These are phyloP conservation scores for Parietaria judaica DNA, from an alignment of 306 rosid genomes.

Conservation along the genomic window DNA sequence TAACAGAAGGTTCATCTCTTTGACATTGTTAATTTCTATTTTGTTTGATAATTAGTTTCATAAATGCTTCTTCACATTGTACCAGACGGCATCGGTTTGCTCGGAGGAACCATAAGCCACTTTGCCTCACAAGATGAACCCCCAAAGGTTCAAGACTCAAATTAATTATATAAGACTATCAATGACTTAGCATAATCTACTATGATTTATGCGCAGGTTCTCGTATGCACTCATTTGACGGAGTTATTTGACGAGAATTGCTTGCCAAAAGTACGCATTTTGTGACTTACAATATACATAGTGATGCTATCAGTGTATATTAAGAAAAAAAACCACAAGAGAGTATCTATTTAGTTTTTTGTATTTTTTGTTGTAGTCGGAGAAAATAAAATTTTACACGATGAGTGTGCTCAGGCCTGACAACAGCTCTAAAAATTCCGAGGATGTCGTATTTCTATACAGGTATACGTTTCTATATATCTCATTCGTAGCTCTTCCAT, in stretches of 20 bases:
- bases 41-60: constrained; percentile 1
- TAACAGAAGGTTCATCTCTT: constrained; percentile 78
- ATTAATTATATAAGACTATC: no score
- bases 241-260: constrained; percentile 73
- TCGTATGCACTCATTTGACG: constrained; percentile 87
- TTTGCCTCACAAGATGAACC: constrained; percentile 55
- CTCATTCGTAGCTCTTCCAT: constrained; percentile 5
- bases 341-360: constrained; percentile 10
- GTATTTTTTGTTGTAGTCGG: constrained; percentile 44
- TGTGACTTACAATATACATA: constrained; percentile 18
- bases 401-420: constrained; percentile 90
- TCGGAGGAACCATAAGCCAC: constrained; percentile 82
- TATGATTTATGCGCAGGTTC: constrained; percentile 46
- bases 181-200: background rate
- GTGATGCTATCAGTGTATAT: constrained; percentile 14
- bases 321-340: constrained; percentile 3
- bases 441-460: constrained; percentile 70
- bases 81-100: constrained; percentile 90
- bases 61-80: constrained; percentile 20
- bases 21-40: constrained; percentile 1
- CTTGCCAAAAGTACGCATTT: constrained; percentile 43
- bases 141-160: constrained; percentile 58
- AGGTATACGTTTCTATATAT: constrained; percentile 39
- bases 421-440: constrained; percentile 37
- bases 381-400: constrained; percentile 65